These are phyloP conservation scores for Amauroascus niger DNA, from an alignment of 2,329 filamentous ascomycete species.

Conservation along the genomic window DNA sequence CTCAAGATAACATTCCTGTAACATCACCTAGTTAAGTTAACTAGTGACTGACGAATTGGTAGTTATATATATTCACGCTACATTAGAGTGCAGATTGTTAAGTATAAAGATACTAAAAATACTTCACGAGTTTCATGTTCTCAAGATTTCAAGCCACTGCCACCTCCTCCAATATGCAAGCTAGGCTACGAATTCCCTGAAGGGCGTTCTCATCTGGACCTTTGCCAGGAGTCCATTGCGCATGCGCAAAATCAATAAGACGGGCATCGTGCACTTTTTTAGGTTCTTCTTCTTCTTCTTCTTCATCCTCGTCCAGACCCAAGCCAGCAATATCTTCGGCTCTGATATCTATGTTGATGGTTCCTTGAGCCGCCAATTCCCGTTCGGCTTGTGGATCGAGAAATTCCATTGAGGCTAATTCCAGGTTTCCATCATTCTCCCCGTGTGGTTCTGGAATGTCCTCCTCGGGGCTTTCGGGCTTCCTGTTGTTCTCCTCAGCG, in stretches of 20 bases:
- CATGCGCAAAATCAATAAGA: constrained; percentile 96
- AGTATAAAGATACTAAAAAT: neutral
- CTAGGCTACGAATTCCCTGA: constrained; percentile 61
- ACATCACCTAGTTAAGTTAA: no score
- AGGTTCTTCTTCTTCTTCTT: constrained; percentile 44
- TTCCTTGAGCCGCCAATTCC: neutral
- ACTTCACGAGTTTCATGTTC: neutral
- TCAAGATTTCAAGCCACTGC: constrained; percentile 23
- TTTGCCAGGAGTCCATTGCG: constrained; percentile 66
- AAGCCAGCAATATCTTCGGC: neutral
- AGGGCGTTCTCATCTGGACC: constrained; percentile 81
- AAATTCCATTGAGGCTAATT: neutral
- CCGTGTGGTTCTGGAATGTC: constrained; percentile 15
- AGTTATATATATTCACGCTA: no score
- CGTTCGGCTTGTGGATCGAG: neutral
- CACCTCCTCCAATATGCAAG: constrained; percentile 61
- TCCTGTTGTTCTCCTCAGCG: constrained; percentile 25
- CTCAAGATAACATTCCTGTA: no score
- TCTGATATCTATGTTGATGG: neutral
- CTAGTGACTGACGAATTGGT: no score
- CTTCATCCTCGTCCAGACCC: constrained; percentile 46
- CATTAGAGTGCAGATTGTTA: no score
- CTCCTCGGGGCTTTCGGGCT: constrained; percentile 12
- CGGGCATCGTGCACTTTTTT: constrained; percentile 70
- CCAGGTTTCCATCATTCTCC: neutral